Conservation (phyloP, 208 protist genomes). For the Acanthamoeba castellanii region DNA sequence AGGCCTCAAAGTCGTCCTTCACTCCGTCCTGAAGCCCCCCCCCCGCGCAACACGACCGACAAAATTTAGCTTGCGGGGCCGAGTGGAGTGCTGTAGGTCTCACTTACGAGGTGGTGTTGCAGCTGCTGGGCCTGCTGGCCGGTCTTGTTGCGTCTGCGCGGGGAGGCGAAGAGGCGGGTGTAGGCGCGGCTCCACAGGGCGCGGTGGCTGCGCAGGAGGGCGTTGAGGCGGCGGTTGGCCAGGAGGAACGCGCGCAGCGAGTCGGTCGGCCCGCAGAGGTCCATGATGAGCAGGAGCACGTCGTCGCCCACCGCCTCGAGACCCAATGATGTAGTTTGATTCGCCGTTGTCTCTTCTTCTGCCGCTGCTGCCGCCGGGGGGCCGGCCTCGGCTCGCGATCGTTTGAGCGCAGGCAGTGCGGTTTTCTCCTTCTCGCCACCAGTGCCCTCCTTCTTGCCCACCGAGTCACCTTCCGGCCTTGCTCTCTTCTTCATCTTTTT, state of each 20-base stretch:
- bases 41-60: no score
- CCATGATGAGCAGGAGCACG: conserved; percentile 14
- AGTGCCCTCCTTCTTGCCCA: no score
- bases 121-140: background rate
- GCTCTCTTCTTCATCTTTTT: no score
- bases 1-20: conserved; percentile 12
- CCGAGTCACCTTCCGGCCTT: no score
- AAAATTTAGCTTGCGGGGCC: no score
- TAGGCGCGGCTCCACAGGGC: conserved; percentile 10
- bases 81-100: background rate
- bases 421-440: no score
- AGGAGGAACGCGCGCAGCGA: background rate
- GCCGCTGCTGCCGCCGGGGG: no score
- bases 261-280: background rate
- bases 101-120: background rate
- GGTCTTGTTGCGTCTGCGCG: background rate
- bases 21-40: background rate
- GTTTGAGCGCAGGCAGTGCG: no score
- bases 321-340: background rate
- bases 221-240: background rate
- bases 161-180: background rate
- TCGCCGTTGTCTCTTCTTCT: no score
- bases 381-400: no score
- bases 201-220: background rate
- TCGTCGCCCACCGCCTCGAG: conserved; percentile 26